A percentile compares a stretch with the other conserved stretches of the same genome.
phyloP scores from a whole-genome alignment of 2,329 filamentous ascomycete genomes.

The Verticillium dahliae region DNA sequence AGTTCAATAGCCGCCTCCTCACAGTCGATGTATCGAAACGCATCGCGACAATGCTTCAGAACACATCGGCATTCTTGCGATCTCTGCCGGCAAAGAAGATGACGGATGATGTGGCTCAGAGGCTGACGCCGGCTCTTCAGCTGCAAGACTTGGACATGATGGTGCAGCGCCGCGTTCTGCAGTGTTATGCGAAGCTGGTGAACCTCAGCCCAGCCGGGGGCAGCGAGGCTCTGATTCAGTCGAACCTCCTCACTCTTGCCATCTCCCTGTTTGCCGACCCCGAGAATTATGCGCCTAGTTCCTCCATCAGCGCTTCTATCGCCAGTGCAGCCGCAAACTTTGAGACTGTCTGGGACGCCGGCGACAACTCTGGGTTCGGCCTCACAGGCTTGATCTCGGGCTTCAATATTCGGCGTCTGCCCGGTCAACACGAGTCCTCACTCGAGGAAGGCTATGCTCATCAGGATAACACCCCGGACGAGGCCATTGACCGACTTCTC shows the following conservation, averaged over 20 bases:
- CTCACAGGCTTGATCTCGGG: conserved; percentile 79
- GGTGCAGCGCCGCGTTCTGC: conserved; percentile 85
- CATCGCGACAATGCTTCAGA: conserved; percentile 90
- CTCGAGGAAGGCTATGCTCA: conserved; percentile 35
- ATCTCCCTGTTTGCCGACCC: conserved; percentile 91
- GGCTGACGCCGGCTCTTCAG: conserved; percentile 78
- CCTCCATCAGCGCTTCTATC: conserved; percentile 82
- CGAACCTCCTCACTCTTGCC: conserved; percentile 82
- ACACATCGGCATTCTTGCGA: conserved; percentile 84
- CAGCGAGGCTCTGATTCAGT: conserved; percentile 80
- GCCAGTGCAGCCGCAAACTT: conserved; percentile 85
- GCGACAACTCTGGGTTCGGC: conserved; percentile 91
- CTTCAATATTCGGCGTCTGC: conserved; percentile 64
- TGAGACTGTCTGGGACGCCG: conserved; percentile 91
- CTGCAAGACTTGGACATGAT: conserved; percentile 86
- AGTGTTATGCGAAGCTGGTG: conserved; percentile 90
- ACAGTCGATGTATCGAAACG: conserved; percentile 92
- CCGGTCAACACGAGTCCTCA: conserved; percentile 57
- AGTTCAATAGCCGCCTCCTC: conserved; percentile 85
- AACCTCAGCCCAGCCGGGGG: conserved; percentile 80
- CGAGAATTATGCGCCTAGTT: conserved; percentile 71
- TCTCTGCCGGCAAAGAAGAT: conserved; percentile 77
- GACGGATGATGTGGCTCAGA: conserved; percentile 78
- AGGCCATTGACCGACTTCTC: conserved; percentile 54
- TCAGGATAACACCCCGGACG: conserved; percentile 55